Conservation (phyloP, 2,329 filamentous ascomycete species). For the Alternaria gansuensis region DNA sequence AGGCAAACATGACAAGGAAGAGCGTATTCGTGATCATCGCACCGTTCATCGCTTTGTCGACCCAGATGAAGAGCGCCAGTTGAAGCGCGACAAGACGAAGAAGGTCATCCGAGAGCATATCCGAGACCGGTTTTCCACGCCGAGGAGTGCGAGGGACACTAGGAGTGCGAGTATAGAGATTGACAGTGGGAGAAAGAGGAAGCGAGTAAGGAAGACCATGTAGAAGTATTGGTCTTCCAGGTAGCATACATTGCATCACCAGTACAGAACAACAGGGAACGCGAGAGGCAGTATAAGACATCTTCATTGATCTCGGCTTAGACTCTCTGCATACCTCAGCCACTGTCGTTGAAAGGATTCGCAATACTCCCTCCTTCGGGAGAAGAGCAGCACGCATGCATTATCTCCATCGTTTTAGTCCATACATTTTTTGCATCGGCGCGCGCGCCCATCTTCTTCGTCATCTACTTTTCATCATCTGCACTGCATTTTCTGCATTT, state of each 20-base stretch:
- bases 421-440: not conserved
- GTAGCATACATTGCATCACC: not conserved
- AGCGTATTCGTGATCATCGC: constrained; percentile 82
- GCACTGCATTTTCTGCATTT: not conserved
- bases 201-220: constrained; percentile 45
- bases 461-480: not conserved
- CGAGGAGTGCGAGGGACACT: constrained; percentile 38
- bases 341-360: not conserved
- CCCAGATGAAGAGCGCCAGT: constrained; percentile 66
- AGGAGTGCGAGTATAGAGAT: constrained; percentile 38
- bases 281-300: not conserved
- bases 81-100: constrained; percentile 45
- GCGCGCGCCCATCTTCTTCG: not conserved
- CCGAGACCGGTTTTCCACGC: constrained; percentile 40
- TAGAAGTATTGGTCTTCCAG: constrained; percentile 19
- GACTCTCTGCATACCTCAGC: not conserved
- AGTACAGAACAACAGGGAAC: not conserved
- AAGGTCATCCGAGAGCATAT: constrained; percentile 38
- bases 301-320: not conserved
- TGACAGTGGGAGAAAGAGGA: constrained; percentile 35
- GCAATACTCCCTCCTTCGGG: not conserved
- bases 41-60: constrained; percentile 84
- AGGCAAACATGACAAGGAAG: constrained; percentile 74
- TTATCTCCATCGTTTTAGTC: constrained; percentile 2
- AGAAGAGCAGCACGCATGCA: constrained; percentile 1